These are phyloP conservation scores for Colletotrichum sp. DNA, from an alignment of 2,329 filamentous ascomycete species.

Conservation along the genomic window DNA sequence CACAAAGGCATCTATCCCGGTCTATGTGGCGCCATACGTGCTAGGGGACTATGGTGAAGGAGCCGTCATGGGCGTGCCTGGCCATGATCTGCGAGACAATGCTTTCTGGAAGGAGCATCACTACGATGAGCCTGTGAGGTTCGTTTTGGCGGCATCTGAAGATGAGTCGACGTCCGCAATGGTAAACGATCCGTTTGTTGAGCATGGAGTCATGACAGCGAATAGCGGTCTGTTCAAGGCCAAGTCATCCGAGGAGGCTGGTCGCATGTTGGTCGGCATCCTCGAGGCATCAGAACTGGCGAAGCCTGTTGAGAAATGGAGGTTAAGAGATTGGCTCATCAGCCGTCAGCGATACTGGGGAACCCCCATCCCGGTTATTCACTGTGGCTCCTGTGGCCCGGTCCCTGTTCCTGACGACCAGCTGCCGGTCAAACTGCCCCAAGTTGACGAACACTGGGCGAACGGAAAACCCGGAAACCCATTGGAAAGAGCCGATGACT, in stretches of 20 bases:
- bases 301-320: constrained; percentile 73
- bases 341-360: constrained; percentile 95
- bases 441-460: constrained; percentile 71
- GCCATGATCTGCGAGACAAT: constrained; percentile 79
- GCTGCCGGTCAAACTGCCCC: constrained; percentile 77
- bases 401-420: constrained; percentile 80
- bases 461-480: constrained; percentile 77
- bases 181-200: constrained; percentile 61
- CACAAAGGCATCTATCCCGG: constrained; percentile 65
- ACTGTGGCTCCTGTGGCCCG: constrained; percentile 77
- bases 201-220: constrained; percentile 71
- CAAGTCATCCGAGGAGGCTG: constrained; percentile 67
- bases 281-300: constrained; percentile 64
- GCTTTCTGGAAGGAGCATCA: constrained; percentile 80
- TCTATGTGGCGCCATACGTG: constrained; percentile 86
- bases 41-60: constrained; percentile 85
- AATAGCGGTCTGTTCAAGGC: constrained; percentile 70
- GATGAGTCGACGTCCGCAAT: constrained; percentile 50
- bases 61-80: constrained; percentile 91
- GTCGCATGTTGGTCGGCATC: constrained; percentile 62
- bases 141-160: constrained; percentile 63
- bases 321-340: constrained; percentile 86
- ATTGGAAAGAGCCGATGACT: constrained; percentile 72
- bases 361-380: constrained; percentile 85
- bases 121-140: constrained; percentile 61